Base-by-base conservation (phyloP, 306 rosid species). In the Potentilla sterilis region DNA sequence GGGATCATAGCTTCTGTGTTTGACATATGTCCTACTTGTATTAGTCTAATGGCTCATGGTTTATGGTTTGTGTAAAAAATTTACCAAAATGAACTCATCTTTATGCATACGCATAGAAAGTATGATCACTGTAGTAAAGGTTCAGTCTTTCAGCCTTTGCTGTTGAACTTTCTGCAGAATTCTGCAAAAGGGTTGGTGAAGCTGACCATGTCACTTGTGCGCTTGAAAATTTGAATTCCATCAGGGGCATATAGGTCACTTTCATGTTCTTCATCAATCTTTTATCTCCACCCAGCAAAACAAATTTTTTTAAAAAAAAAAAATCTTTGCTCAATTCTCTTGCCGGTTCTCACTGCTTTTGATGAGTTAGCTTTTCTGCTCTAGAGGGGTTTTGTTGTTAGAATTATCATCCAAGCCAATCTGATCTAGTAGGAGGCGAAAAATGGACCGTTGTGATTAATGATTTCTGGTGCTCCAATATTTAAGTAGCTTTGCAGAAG, bases 391-490 rank as follows among this genome's bases (percentile, higher is more conserved):
- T 41, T 66, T 66, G 49, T 8, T 14, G 2, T 2, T 46, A 46
- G 3, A 4, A 28, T 28, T 46, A 46, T 58, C 57, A 24, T 62
- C 67, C 67, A 14, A 64, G 46, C 69, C 41, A 15, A 3, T 38
- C 16, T 35, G 70, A 52, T 24, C 44, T 61, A 44, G 74, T 12
- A 7, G 34, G 58, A 70, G 55, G n/a, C 28, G 3, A 24, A 16
- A 38, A 66, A 43, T 40, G 51, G 71, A 74, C 48, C 46, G 73
- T 28, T 78, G 69, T 43, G 80, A 42, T 67, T 14, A 35, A 24
- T n/a, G 13, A 10, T 52, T 70, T 73, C 79, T 6, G 35, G 7
- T 86, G 0, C 18, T 12, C 85, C 76, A n/a, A 22, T 13, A 35
- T 42, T 42, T 65, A 8, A 22, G 9, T 44, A 8, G 54, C 21